These are phyloP conservation scores for Aspergillus bertholletiae DNA, from an alignment of 495 filamentous ascomycete species.

Conservation along the genomic window DNA sequence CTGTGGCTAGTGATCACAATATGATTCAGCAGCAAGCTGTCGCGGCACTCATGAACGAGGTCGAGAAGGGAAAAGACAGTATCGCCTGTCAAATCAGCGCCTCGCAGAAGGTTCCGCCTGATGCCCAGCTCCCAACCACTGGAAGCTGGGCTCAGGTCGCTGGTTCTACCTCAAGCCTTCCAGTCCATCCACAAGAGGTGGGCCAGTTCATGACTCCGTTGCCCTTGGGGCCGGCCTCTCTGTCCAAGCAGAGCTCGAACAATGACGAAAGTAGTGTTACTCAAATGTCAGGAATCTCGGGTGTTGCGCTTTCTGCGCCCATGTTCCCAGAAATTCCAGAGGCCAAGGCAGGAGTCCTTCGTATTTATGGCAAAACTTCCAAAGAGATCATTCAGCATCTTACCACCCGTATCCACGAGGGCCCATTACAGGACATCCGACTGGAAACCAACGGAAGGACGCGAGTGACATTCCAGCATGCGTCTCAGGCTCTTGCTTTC, in stretches of 20 bases:
- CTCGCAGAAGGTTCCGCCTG: conserved; percentile 1
- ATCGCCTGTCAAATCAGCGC: not conserved
- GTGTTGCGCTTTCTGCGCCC: not conserved
- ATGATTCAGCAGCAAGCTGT: conserved; percentile 12
- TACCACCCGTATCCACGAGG: conserved; percentile 31
- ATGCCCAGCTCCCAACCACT: conserved; percentile 2
- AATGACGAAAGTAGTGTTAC: conserved; percentile 10
- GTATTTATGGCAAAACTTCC: conserved; percentile 16
- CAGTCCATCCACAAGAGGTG: conserved; percentile 2
- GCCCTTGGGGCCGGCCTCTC: conserved; percentile 10
- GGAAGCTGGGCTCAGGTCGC: conserved; percentile 25
- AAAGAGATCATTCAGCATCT: conserved; percentile 20
- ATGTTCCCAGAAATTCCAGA: conserved; percentile 12
- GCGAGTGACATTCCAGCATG: conserved; percentile 27
- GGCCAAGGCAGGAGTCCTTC: conserved; percentile 27
- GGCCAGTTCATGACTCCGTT: conserved; percentile 16
- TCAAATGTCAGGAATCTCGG: not conserved
- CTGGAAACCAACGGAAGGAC: conserved; percentile 20
- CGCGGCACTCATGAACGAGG: conserved; percentile 12
- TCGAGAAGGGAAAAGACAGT: conserved; percentile 9
- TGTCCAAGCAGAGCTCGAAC: conserved; percentile 16
- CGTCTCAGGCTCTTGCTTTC: conserved; percentile 25
- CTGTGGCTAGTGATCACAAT: not conserved
- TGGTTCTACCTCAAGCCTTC: conserved; percentile 1
- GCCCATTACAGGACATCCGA: conserved; percentile 27